Conservation (phyloP, 1,284 basidiomycete genomes). For the Acaromyces ingoldii region DNA sequence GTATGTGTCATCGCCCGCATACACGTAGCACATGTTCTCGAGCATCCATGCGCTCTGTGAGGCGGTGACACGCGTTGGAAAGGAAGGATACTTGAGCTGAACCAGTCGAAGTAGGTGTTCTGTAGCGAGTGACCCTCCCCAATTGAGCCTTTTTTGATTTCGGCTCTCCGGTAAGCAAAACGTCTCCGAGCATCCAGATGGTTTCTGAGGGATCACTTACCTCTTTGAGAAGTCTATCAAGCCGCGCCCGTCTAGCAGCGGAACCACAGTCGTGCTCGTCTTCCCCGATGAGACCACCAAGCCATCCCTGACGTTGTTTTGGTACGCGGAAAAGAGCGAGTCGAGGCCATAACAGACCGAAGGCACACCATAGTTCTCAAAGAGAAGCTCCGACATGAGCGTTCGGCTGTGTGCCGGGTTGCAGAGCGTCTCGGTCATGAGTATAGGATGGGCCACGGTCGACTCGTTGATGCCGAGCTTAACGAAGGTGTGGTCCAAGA, state of each 20-base stretch:
- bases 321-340: conserved; percentile 81
- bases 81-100: conserved; percentile 92
- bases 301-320: conserved; percentile 38
- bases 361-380: conserved; percentile 86
- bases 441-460: conserved; percentile 77
- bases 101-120: conserved; percentile 87
- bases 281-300: conserved; percentile 41
- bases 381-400: conserved; percentile 89
- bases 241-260: conserved; percentile 35
- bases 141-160: conserved; percentile 67
- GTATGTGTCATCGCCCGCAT: conserved; percentile 1
- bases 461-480: conserved; percentile 70
- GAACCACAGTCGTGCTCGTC: conserved; percentile 40
- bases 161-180: conserved; percentile 38
- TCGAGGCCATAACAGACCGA: conserved; percentile 85
- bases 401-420: conserved; percentile 84
- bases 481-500: conserved; percentile 84
- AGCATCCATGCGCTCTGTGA: conserved; percentile 73
- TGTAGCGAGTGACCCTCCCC: conserved; percentile 83
- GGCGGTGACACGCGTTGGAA: conserved; percentile 60
- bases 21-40: conserved; percentile 78
- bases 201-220: conserved; percentile 50
- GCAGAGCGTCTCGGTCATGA: conserved; percentile 89
- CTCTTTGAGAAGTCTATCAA: conserved; percentile 41
- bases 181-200: conserved; percentile 68